Conservation (phyloP, 768 basidiomycete species). For the Boletus edulis region DNA sequence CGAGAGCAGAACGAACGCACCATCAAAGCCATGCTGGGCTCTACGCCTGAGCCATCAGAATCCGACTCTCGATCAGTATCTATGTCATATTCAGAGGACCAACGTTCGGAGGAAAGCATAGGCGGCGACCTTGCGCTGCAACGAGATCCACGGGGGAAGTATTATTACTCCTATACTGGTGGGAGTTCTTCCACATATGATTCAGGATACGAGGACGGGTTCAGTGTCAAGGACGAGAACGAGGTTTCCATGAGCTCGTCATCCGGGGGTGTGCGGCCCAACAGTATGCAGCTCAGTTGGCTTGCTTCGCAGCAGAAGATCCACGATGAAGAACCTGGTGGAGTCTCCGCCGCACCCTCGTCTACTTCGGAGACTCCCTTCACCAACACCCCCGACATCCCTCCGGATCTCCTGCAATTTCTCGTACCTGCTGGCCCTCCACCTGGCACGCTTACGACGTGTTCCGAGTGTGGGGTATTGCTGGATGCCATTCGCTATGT, state of each 20-base stretch:
- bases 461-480: slow-evolving; percentile 74
- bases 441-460: slow-evolving; percentile 66
- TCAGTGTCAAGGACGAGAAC: slow-evolving; percentile 34
- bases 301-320: slow-evolving; percentile 51
- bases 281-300: slow-evolving; percentile 67
- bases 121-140: slow-evolving; percentile 66
- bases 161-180: slow-evolving; percentile 69
- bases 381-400: slow-evolving; percentile 37
- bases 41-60: slow-evolving; percentile 54
- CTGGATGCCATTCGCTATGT: slow-evolving; percentile 88
- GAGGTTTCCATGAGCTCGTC: slow-evolving; percentile 26
- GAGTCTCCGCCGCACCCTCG: slow-evolving; percentile 10
- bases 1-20: slow-evolving; percentile 75
- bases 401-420: slow-evolving; percentile 52
- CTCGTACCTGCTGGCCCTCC: slow-evolving; percentile 49
- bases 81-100: slow-evolving; percentile 28
- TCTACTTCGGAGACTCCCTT: slow-evolving; percentile 17
- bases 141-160: slow-evolving; percentile 65
- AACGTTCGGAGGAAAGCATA: slow-evolving; percentile 39
- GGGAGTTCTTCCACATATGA: slow-evolving; percentile 51
- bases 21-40: slow-evolving; percentile 58
- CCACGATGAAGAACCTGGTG: slow-evolving; percentile 18
- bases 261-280: slow-evolving; percentile 47
- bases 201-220: slow-evolving; percentile 52
- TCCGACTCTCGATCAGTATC: slow-evolving; percentile 49